A percentile compares a stretch with the other conserved stretches of the same genome.
Conservation (phyloP, 2,329 filamentous ascomycete genomes). For the Madurella fahalii region DNA sequence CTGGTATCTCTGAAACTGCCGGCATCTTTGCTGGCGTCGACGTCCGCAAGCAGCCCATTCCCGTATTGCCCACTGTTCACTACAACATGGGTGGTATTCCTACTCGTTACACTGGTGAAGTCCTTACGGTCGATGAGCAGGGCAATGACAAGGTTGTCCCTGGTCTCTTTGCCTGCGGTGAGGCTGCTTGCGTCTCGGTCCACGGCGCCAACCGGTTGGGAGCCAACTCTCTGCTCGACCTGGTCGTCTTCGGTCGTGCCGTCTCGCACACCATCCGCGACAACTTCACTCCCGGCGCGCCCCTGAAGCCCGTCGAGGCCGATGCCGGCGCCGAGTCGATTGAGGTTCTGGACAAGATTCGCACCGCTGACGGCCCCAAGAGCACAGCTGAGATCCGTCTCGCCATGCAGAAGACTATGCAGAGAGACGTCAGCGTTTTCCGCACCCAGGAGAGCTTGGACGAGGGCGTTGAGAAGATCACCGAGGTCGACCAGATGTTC, state of each 20-base stretch:
- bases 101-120: slow-evolving; percentile 95
- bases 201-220: slow-evolving; percentile 97
- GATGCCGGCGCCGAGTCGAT: slow-evolving; percentile 90
- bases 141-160: slow-evolving; percentile 92
- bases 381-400: slow-evolving; percentile 83
- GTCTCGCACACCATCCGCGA: slow-evolving; percentile 97
- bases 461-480: slow-evolving; percentile 86
- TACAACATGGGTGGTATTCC: slow-evolving; percentile 99
- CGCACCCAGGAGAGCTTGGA: slow-evolving; percentile 89
- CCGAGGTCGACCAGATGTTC: slow-evolving; percentile 75
- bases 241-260: slow-evolving; percentile 95
- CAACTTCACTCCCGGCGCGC: slow-evolving; percentile 79
- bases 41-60: slow-evolving; percentile 94
- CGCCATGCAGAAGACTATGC: slow-evolving; percentile 98
- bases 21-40: slow-evolving; percentile 97
- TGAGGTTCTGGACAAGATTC: slow-evolving; percentile 76
- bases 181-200: slow-evolving; percentile 95
- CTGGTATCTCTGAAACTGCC: slow-evolving; percentile 97
- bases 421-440: slow-evolving; percentile 95
- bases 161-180: slow-evolving; percentile 92
- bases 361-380: slow-evolving; percentile 79
- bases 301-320: slow-evolving; percentile 72
- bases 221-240: slow-evolving; percentile 95
- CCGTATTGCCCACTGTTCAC: slow-evolving; percentile 92
- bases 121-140: slow-evolving; percentile 78